phyloP scores from a whole-genome alignment of 371 early-diverging fungal genomes.

The Apophysomyces elegans region DNA sequence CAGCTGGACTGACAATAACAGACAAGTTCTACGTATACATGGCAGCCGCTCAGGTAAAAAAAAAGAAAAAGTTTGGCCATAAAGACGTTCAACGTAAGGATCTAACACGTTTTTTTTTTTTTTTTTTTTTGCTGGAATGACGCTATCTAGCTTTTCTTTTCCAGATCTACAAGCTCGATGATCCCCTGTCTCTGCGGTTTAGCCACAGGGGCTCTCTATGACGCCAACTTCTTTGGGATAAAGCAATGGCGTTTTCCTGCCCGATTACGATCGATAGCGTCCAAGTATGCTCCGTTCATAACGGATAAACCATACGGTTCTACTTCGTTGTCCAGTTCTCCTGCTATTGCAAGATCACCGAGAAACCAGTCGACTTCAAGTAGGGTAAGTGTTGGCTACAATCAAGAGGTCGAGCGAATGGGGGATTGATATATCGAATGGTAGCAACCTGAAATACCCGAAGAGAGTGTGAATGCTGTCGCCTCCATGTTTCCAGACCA shows the following conservation, averaged over 20 bases:
- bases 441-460: slow-evolving; percentile 23
- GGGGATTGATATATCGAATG: neutral
- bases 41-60: slow-evolving; percentile 57
- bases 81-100: too few species aligned
- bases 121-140: neutral
- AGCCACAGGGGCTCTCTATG: slow-evolving; percentile 57
- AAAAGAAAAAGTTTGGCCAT: neutral
- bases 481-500: slow-evolving; percentile 57
- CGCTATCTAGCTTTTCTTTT: slow-evolving; percentile 45
- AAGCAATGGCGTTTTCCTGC: slow-evolving; percentile 62
- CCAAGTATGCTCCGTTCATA: slow-evolving; percentile 24
- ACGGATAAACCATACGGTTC: neutral
- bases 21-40: slow-evolving; percentile 66
- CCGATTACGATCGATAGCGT: slow-evolving; percentile 29
- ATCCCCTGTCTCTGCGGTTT: slow-evolving; percentile 58
- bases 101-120: neutral
- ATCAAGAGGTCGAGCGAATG: neutral
- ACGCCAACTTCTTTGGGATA: slow-evolving; percentile 44
- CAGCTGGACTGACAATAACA: slow-evolving; percentile 56
- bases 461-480: slow-evolving; percentile 52
- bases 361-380: neutral
- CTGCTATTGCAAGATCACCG: neutral
- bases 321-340: neutral
- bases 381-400: neutral
- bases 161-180: slow-evolving; percentile 52